Evolutionary conservation across 306 rosid species (phyloP).

Genomic region (Luffa aegyptiaca): DNA sequence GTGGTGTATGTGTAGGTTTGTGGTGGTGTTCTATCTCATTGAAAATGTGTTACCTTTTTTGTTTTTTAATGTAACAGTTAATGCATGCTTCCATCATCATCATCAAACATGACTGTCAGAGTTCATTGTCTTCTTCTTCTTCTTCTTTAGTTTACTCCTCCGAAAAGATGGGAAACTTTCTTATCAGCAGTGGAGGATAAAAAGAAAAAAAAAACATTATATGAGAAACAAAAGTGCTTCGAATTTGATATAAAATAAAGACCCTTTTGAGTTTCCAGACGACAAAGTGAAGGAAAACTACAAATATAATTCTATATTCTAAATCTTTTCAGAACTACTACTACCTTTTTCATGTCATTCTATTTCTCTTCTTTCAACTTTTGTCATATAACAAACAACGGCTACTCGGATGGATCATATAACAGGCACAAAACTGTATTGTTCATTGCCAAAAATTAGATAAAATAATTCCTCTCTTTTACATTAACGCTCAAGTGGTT

Average conservation of each 20-base stretch:
- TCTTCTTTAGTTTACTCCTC: neutral
- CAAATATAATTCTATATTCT: neutral
- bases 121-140: conserved; percentile 2
- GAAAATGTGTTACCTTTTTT: neutral
- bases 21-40: neutral
- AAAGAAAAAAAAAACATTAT: neutral
- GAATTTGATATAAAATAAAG: neutral
- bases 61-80: neutral
- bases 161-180: neutral
- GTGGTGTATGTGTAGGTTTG: neutral
- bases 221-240: neutral
- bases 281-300: neutral
- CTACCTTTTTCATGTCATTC: neutral
- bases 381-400: neutral
- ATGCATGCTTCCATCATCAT: conserved; percentile 1
- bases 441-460: neutral
- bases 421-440: neutral
- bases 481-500: neutral
- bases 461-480: neutral
- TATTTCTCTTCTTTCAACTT: neutral
- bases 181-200: neutral
- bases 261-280: neutral
- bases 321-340: neutral
- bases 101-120: neutral
- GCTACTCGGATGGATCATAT: neutral